These are phyloP conservation scores for Salisapilia sapeloensis DNA, from an alignment of 352 stramenopile genomes.

Conservation along the genomic window DNA sequence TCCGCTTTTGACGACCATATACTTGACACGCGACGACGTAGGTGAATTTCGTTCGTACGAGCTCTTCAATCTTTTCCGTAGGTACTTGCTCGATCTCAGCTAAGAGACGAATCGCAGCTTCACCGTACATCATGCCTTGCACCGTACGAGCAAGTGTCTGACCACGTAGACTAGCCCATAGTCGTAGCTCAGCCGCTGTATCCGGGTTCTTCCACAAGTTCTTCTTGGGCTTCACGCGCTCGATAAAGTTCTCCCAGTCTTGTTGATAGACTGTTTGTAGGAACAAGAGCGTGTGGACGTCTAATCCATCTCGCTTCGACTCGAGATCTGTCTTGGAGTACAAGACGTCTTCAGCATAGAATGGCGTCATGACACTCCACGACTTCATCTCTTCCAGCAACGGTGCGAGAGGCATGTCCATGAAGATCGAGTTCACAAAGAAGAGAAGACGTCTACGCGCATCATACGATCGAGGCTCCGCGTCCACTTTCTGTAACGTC, in stretches of 20 bases:
- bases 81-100: constrained; percentile 89
- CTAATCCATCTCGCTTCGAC: constrained; percentile 88
- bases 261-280: constrained; percentile 96
- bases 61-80: constrained; percentile 85
- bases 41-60: constrained; percentile 98
- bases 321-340: constrained; percentile 95
- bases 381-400: constrained; percentile 97
- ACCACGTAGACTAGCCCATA: constrained; percentile 96
- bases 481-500: constrained; percentile 93
- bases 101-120: constrained; percentile 94
- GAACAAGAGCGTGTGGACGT: constrained; percentile 76
- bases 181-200: constrained; percentile 78
- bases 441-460: constrained; percentile 91
- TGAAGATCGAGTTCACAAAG: constrained; percentile 99
- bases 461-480: constrained; percentile 94
- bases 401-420: constrained; percentile 96
- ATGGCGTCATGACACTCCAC: constrained; percentile 97
- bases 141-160: constrained; percentile 96
- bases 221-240: constrained; percentile 90
- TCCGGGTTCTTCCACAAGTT: constrained; percentile 82
- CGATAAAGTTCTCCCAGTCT: constrained; percentile 97
- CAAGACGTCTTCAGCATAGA: constrained; percentile 96
- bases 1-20: constrained; percentile 96
- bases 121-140: constrained; percentile 99
- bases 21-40: constrained; percentile 98